These are phyloP conservation scores for Olyra latifolia DNA, from an alignment of 176 grass and related monocot genomes.

Conservation along the genomic window DNA sequence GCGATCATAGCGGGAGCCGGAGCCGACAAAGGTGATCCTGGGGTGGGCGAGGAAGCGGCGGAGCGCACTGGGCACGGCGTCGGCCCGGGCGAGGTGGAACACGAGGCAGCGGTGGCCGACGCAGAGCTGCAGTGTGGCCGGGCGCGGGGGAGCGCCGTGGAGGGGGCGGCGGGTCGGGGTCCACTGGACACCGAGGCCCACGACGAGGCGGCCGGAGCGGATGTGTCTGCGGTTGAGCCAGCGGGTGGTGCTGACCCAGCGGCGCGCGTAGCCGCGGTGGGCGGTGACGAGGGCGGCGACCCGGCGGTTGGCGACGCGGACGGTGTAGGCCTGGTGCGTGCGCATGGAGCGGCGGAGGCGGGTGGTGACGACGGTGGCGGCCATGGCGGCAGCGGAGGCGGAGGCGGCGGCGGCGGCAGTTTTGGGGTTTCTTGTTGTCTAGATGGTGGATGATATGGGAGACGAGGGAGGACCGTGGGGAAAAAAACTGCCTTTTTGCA, in stretches of 20 bases:
- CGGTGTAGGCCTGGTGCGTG: slow-evolving; percentile 32
- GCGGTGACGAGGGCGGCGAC: slow-evolving; percentile 26
- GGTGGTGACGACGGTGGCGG: slow-evolving; percentile 12
- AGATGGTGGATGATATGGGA: no score
- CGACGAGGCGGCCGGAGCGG: slow-evolving; percentile 12
- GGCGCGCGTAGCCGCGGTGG: slow-evolving; percentile 4
- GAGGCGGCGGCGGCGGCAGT: slow-evolving; percentile 25
- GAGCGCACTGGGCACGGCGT: not conserved
- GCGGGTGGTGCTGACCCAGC: slow-evolving; percentile 30
- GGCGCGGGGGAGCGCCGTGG: not conserved
- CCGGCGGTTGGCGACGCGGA: not conserved
- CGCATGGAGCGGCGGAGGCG: slow-evolving; percentile 20
- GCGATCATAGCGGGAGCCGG: not conserved
- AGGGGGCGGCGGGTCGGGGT: not conserved
- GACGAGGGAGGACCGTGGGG: no score
- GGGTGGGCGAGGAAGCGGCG: slow-evolving; percentile 35
- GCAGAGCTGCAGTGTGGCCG: slow-evolving; percentile 52
- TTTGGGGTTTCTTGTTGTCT: not conserved
- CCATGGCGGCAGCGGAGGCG: slow-evolving; percentile 35
- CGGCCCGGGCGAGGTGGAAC: slow-evolving; percentile 38
- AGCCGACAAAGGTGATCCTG: slow-evolving; percentile 42
- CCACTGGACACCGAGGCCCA: slow-evolving; percentile 50
- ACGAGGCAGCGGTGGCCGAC: slow-evolving; percentile 37
- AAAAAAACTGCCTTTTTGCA: no score
- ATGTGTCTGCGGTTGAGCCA: slow-evolving; percentile 4